These are phyloP conservation scores for Chimonanthus salicifolius DNA, from an alignment of 164 flowering plant genomes.

Conservation along the genomic window DNA sequence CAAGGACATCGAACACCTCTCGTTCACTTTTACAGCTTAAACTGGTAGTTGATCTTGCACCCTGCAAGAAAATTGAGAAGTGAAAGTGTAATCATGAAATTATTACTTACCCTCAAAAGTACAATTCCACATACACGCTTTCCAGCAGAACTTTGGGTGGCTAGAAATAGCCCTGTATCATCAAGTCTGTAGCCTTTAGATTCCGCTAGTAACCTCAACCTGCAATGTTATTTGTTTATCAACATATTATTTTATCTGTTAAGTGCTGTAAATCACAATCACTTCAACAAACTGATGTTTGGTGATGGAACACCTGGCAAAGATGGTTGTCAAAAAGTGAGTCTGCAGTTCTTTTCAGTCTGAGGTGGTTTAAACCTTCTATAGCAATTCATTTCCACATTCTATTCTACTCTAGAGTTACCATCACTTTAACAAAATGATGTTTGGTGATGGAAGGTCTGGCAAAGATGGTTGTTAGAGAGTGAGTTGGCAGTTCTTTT, in stretches of 20 bases:
- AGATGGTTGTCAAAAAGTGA: neutral
- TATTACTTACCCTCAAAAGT: neutral
- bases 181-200: slow-evolving; percentile 92
- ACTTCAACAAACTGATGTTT: neutral
- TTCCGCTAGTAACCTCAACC: slow-evolving; percentile 88
- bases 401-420: too few species aligned
- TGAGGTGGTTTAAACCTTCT: too few species aligned
- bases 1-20: slow-evolving; percentile 88
- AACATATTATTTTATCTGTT: neutral
- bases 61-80: slow-evolving; percentile 31
- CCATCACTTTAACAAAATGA: too few species aligned
- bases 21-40: slow-evolving; percentile 64
- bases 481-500: too few species aligned
- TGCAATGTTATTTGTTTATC: slow-evolving; percentile 22
- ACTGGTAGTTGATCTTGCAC: slow-evolving; percentile 47
- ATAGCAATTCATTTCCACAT: too few species aligned
- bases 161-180: slow-evolving; percentile 86
- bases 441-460: too few species aligned
- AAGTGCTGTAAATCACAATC: neutral
- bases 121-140: slow-evolving; percentile 43
- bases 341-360: neutral
- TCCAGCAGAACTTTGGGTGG: slow-evolving; percentile 68
- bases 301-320: neutral
- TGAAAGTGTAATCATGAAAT: neutral
- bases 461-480: too few species aligned